Base-by-base conservation (phyloP, 1,139 yeast species). In the Yamadazyma dushanensis region DNA sequence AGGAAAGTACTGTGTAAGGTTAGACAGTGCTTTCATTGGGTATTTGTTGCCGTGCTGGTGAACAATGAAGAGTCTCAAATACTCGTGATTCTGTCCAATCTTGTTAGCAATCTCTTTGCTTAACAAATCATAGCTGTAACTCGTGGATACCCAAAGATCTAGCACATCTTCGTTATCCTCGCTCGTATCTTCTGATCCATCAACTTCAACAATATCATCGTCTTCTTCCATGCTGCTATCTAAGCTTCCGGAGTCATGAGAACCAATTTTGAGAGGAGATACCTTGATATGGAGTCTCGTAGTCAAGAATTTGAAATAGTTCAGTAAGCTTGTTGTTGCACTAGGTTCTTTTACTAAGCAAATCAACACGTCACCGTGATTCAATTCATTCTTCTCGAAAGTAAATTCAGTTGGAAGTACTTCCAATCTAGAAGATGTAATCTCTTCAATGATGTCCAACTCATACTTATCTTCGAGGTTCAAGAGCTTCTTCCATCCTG, bases 311-410 rank as follows among this genome's bases (percentile, higher is more conserved):
- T 69, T 73, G 53, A 84, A 89, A 53, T 73, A 82, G 2, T 76
- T 75, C 19, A 61, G 62, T 6, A 78, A 53, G 17, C 41, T 51
- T 11, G 56, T 45, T 8, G 51, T 47, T 8, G 47, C 46, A 1
- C 55, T 41, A 1, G 57, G 52, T 39, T 83, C 83, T 35, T 84
- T 73, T 19, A 85, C 70, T 5, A 29, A 24, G 16, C 37, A 32
- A 7, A 39, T 35, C 11, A 90, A 59, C 16, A 90, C 84, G 54
- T 89, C 97, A 46, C 97, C 97, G 46, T 75, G 80, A 13, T 73
- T 72, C 25, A 90, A 60, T 53, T 89, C 97, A 25, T 78, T 70
- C 43, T 78, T 74, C 44, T 74, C 78, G 46, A 83, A 76, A 0
- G 84, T 66, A 27, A 64, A 59, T 5, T 58, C 53, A 30, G 75